Evolutionary conservation across 1,284 basidiomycete species (phyloP), one percentile per base, ranked within the genome.

Genomic region (Anthracocystis setariae): DNA sequence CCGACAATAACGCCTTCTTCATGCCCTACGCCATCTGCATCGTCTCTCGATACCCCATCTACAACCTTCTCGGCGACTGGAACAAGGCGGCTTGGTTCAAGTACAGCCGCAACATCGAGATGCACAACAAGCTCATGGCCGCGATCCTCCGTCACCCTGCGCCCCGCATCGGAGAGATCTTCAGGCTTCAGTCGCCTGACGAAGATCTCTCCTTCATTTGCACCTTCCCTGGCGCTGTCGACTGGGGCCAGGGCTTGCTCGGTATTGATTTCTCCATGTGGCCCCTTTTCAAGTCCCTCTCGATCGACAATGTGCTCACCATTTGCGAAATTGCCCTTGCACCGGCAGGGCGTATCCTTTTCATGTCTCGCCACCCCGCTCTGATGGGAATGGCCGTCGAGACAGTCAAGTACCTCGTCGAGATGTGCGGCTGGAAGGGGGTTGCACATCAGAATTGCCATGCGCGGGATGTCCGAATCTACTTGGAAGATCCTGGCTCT

Each of bases 321-420:
- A 91, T 93, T 60, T 93, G 93, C 81, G 94, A 98, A 87, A 91
- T 97, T 74, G 94, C 94, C 0, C 86, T 98, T 35, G 89, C 93
- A n/a, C 93, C 93, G 5, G 93, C 92, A 9, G 94, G 95, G 20
- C 89, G 92, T 25, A 86, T 98, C 55, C 85, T 98, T 43, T 95
- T 98, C 85, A 90, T 90, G 81, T 95, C 92, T 25, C 87, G 91
- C 45, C 91, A 95, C 82, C 91, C 93, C 32, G 90, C 92, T 3
- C 92, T 97, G 89, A 90, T 97, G 29, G 92, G 92, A 50, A 87
- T 91, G 76, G 92, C 92, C 5, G 93, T 95, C 20, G 89, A 89
- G 63, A 94, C 93, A 2, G 87, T 96, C 84, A 91, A 90, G 83
- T 94, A 95, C 80, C 87, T 98, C 46, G 91, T 96, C 54, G 95